Base-by-base conservation (phyloP, 306 rosid genomes). In the Citrullus colocynthis region DNA sequence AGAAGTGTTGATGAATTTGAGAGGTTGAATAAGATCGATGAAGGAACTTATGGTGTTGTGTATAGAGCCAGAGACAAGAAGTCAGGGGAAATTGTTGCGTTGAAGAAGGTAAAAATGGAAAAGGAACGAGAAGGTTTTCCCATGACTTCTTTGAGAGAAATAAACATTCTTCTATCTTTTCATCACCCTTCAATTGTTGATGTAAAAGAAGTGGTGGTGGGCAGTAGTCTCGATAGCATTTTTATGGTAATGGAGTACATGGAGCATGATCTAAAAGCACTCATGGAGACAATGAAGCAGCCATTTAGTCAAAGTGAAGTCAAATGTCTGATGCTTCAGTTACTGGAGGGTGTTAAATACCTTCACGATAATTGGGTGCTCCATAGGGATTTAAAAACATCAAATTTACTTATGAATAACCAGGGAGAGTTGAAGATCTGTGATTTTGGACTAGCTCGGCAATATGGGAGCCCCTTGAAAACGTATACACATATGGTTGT, bases 311-410 rank as follows among this genome's bases (percentile, higher is more conserved):
- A 93, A 86, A 96, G 99, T 86, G 99, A 96, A 86, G 99, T 96
- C 36, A 96, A 96, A 85, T 96, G 99, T 82, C 91, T 96, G 69
- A 91, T 96, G 98, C 90, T 92, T 67, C 99, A 96, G 85, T 89
- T 96, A 80, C 85, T 96, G 82, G 93, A 91, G 78, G 99, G 99
- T 56, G 87, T 91, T 77, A 96, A 92, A 87, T 96, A 96, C 88
- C 99, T 96, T 80, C 99, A 96, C 79, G 99, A 91, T 88, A 96
- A 96, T 82, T 96, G 99, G 99, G 99, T 96, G 82, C 99, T 96
- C 81, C 99, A 96, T 84, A 88, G 99, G 93, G 99, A 96, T 84
- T 82, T 96, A 79, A 96, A 96, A 80, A 92, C 99, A 62, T 96
- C 99, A 4, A 96, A 96, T 79, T 80, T 96, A 80, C 99, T 96